Evolutionary conservation across 2,329 filamentous ascomycete genomes (phyloP).

Genomic region (Pseudopithomyces maydicus): DNA sequence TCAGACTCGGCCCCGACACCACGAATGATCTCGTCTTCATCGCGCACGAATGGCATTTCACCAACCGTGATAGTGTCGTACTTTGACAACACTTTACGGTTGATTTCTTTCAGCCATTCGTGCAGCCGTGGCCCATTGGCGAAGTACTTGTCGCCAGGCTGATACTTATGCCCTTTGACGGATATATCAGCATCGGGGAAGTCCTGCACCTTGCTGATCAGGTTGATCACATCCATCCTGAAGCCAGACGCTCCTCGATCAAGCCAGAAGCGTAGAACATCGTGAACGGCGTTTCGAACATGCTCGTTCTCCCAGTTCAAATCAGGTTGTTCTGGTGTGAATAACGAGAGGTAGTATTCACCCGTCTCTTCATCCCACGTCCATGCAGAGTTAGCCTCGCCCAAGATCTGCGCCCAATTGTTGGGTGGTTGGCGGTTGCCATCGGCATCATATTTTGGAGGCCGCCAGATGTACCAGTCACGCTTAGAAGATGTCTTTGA

Average conservation of each 20-base stretch:
- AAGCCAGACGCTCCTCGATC: constrained; percentile 65
- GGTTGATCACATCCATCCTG: constrained; percentile 48
- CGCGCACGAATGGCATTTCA: constrained; percentile 63
- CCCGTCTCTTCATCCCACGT: constrained; percentile 71
- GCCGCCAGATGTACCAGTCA: constrained; percentile 63
- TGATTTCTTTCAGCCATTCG: constrained; percentile 71
- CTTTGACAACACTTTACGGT: constrained; percentile 59
- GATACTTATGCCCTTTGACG: constrained; percentile 43
- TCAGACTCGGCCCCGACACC: constrained; percentile 49
- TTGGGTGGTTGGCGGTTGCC: constrained; percentile 73
- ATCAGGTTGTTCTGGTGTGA: constrained; percentile 77
- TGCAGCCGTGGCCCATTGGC: constrained; percentile 72
- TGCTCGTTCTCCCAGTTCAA: constrained; percentile 79
- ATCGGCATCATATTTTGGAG: constrained; percentile 52
- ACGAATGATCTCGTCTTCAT: constrained; percentile 54
- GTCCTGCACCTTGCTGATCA: constrained; percentile 41
- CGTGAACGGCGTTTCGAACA: constrained; percentile 71
- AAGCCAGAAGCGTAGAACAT: constrained; percentile 80
- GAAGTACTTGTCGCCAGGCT: constrained; percentile 58
- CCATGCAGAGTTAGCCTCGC: constrained; percentile 63
- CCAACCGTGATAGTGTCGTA: constrained; percentile 70
- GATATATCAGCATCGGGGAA: constrained; percentile 34
- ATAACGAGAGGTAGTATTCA: constrained; percentile 80
- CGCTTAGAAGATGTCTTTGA: constrained; percentile 54
- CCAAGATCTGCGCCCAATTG: constrained; percentile 72